phyloP scores from a whole-genome alignment of 768 basidiomycete genomes.

The Mycena haematopus region DNA sequence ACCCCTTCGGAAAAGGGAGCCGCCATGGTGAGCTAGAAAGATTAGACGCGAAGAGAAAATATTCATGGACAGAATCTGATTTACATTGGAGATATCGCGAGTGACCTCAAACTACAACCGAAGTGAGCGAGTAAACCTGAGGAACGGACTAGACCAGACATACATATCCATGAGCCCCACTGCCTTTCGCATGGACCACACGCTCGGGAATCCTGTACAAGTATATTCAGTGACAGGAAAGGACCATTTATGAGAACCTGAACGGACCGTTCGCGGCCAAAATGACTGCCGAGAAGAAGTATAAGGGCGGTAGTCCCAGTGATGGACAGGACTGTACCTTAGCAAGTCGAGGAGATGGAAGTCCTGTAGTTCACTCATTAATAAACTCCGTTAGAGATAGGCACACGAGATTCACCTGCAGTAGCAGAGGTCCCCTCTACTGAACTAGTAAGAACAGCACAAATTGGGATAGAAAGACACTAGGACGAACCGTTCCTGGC shows the following conservation, averaged over 20 bases:
- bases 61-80: too few species aligned
- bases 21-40: slow-evolving; percentile 25
- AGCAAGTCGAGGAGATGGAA: slow-evolving; percentile 27
- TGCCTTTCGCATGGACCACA: slow-evolving; percentile 30
- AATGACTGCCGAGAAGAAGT: slow-evolving; percentile 8
- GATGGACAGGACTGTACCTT: not conserved
- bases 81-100: slow-evolving; percentile 26
- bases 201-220: slow-evolving; percentile 25
- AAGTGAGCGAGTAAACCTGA: not conserved
- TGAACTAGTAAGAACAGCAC: not conserved
- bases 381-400: not conserved
- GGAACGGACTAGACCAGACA: not conserved
- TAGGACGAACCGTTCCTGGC: slow-evolving; percentile 20
- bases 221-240: not conserved
- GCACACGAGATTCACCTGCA: slow-evolving; percentile 13
- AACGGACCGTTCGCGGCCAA: slow-evolving; percentile 11
- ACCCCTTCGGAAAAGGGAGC: slow-evolving; percentile 30
- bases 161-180: slow-evolving; percentile 30
- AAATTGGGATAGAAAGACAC: not conserved
- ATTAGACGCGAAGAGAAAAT: not conserved
- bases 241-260: not conserved
- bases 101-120: slow-evolving; percentile 27
- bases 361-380: slow-evolving; percentile 11
- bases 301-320: not conserved
- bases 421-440: slow-evolving; percentile 24